Conservation (phyloP, 495 filamentous ascomycete genomes). For the Lentithecium fluviatile region DNA sequence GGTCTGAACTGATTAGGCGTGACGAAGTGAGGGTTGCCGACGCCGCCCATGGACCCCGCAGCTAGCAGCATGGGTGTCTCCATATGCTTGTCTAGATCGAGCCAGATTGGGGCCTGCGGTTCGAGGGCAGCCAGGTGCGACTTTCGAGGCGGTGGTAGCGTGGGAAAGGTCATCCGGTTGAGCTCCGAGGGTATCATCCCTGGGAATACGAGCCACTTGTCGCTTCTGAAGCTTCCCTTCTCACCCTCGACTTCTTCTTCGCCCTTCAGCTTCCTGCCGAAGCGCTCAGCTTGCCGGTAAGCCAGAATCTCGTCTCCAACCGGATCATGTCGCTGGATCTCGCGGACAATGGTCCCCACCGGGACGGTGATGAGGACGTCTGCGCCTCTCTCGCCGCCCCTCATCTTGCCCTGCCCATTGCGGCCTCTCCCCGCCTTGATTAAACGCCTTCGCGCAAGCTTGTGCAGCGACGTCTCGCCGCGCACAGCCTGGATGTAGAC, state of each 20-base stretch:
- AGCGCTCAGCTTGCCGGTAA: constrained; percentile 33
- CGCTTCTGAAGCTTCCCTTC: constrained; percentile 41
- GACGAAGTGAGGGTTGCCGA: constrained; percentile 92
- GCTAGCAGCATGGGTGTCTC: constrained; percentile 83
- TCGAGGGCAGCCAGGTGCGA: constrained; percentile 61
- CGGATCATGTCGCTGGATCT: constrained; percentile 76
- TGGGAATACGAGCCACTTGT: constrained; percentile 81
- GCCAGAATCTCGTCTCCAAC: constrained; percentile 60
- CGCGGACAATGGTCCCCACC: constrained; percentile 85
- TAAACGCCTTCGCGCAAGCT: constrained; percentile 73
- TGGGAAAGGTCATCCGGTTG: constrained; percentile 59
- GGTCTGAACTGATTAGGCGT: constrained; percentile 67
- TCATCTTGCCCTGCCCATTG: constrained; percentile 80
- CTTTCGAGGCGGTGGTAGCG: constrained; percentile 54
- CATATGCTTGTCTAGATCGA: constrained; percentile 82
- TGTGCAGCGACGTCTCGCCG: constrained; percentile 88
- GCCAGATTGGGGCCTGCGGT: constrained; percentile 66
- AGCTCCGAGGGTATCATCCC: constrained; percentile 64
- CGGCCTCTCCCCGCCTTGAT: constrained; percentile 77
- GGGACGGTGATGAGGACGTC: constrained; percentile 89
- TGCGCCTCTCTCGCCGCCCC: constrained; percentile 75
- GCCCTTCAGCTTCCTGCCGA: constrained; percentile 19
- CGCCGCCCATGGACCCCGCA: constrained; percentile 80
- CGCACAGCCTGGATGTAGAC: constrained; percentile 92
- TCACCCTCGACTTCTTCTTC: constrained; percentile 11